Conservation (phyloP, 768 basidiomycete species). For the Chalciporus piperatus region DNA sequence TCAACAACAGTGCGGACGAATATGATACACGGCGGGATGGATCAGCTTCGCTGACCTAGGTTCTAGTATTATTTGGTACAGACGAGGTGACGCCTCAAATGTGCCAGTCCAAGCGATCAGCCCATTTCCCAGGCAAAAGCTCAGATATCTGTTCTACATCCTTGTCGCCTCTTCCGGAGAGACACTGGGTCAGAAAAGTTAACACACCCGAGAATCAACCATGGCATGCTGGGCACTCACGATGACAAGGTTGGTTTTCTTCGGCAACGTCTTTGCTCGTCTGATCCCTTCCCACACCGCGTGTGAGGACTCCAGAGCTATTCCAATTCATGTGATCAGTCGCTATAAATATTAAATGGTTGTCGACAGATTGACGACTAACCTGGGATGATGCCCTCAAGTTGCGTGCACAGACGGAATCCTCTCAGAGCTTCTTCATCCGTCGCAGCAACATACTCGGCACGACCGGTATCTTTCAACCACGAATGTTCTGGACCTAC, state of each 20-base stretch:
- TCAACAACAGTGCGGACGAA: no score
- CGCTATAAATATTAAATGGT: neutral
- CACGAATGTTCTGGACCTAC: conserved; percentile 98
- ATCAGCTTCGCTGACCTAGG: no score
- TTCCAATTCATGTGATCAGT: no score
- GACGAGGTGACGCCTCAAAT: conserved; percentile 36
- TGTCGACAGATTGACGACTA: conserved; percentile 15
- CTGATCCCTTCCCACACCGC: conserved; percentile 94
- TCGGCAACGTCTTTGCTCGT: conserved; percentile 78
- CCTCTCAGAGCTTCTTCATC: conserved; percentile 93
- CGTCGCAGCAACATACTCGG: conserved; percentile 89
- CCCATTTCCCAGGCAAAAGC: conserved; percentile 90
- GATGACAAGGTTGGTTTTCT: conserved; percentile 85
- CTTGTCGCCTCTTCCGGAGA: conserved; percentile 96
- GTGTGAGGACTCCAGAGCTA: conserved; percentile 95
- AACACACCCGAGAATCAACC: neutral
- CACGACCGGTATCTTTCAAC: conserved; percentile 94
- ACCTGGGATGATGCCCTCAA: conserved; percentile 98
- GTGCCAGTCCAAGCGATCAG: conserved; percentile 91
- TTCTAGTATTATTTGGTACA: no score
- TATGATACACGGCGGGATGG: no score
- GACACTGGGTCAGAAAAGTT: conserved; percentile 50
- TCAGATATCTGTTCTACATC: conserved; percentile 95
- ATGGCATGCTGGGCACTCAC: conserved; percentile 48
- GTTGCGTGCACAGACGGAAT: conserved; percentile 87